Evolutionary conservation across 805 yeast genomes (phyloP).

Genomic region (Cyberlindnera mrakii): DNA sequence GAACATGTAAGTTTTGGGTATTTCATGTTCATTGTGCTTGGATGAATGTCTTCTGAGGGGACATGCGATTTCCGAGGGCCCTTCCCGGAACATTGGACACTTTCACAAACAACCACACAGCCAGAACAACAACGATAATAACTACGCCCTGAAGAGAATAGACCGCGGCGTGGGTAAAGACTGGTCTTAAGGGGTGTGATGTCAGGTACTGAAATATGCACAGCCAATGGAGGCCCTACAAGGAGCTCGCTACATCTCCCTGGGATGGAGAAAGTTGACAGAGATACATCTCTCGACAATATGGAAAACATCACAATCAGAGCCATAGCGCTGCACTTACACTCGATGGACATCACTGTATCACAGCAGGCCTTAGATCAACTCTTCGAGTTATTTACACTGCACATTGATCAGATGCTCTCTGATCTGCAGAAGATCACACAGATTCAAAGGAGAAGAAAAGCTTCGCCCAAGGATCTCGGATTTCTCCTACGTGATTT

Average conservation of each 20-base stretch:
- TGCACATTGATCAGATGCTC: slow-evolving; percentile 34
- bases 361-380: slow-evolving; percentile 32
- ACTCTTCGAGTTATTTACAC: slow-evolving; percentile 29
- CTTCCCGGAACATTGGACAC: too few species aligned
- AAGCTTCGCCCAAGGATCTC: slow-evolving; percentile 49
- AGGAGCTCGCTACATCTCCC: not conserved
- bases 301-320: slow-evolving; percentile 28
- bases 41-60: too few species aligned
- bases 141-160: too few species aligned
- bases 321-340: slow-evolving; percentile 32
- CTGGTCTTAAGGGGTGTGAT: too few species aligned
- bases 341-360: slow-evolving; percentile 26
- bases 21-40: too few species aligned
- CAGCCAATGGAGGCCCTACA: too few species aligned
- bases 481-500: slow-evolving; percentile 38
- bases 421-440: slow-evolving; percentile 42
- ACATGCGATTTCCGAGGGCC: too few species aligned
- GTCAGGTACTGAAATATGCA: too few species aligned
- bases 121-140: too few species aligned
- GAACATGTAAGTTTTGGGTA: too few species aligned
- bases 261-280: not conserved
- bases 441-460: slow-evolving; percentile 53
- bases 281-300: slow-evolving; percentile 14
- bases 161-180: too few species aligned
- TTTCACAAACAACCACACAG: too few species aligned